Evolutionary conservation across 2,329 filamentous ascomycete genomes (phyloP).

Genomic region (Tolypocladium capitatum): DNA sequence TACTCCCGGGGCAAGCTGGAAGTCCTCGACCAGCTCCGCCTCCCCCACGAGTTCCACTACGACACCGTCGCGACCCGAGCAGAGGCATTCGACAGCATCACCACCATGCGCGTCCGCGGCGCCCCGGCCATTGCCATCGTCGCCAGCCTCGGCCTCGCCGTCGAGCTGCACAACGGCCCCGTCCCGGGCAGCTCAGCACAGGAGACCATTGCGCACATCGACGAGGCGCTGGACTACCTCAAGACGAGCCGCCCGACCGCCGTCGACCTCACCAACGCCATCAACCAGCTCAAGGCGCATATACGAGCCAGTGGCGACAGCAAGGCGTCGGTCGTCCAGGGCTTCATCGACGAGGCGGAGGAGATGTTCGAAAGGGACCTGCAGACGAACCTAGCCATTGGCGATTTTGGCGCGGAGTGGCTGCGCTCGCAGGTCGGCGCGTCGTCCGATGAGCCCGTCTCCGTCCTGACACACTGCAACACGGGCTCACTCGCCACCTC

Average conservation of each 20-base stretch:
- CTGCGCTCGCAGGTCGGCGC: constrained; percentile 47
- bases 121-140: constrained; percentile 97
- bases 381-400: constrained; percentile 75
- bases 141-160: constrained; percentile 76
- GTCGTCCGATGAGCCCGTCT: constrained; percentile 38
- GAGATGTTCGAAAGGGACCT: constrained; percentile 79
- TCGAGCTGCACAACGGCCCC: constrained; percentile 55
- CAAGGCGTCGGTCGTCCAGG: constrained; percentile 43
- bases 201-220: constrained; percentile 58
- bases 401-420: constrained; percentile 72
- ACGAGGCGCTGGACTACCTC: constrained; percentile 69
- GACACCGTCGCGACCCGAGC: constrained; percentile 56
- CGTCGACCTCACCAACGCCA: constrained; percentile 87
- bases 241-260: constrained; percentile 85
- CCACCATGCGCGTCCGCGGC: constrained; percentile 61
- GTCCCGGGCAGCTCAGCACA: constrained; percentile 28
- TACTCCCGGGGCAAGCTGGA: constrained; percentile 60
- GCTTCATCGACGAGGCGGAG: constrained; percentile 71
- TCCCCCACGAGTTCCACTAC: constrained; percentile 71
- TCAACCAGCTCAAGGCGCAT: constrained; percentile 58
- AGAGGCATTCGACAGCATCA: constrained; percentile 73
- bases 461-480: constrained; percentile 96
- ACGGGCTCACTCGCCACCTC: constrained; percentile 94
- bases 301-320: constrained; percentile 37
- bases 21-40: constrained; percentile 71